Base-by-base conservation (phyloP, 148 eudicot genomes). In the Drosera capensis region DNA sequence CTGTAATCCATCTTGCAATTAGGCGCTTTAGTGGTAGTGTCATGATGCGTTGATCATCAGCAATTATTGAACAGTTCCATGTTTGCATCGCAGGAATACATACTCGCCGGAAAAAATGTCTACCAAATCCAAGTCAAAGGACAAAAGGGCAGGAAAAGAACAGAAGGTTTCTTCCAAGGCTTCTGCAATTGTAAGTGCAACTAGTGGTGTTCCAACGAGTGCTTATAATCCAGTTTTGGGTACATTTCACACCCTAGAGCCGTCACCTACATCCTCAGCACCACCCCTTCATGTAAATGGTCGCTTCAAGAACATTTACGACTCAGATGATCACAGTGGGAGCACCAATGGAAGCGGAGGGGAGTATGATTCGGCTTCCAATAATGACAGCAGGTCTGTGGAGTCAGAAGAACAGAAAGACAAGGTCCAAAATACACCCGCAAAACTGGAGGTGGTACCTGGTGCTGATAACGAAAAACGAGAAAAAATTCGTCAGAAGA, bases 361-460 rank as follows among this genome's bases (percentile, higher is more conserved):
- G 13, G 99, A 84, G 48, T 84, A 58, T 55, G 97, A 90, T 68
- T 71, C 78, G 7, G 67, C 80, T 48, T 90, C 95, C 51, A 90
- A 90, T 51, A 73, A 75, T 46, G 99, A 73, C 25, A 85, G 80
- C 36, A 79, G 88, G 56, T 90, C 99, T 40, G 93, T 92, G 58
- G 99, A 85, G 65, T 90, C 95, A 44, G 99, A 90, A 54, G 99
- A 90, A 22, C 93, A 67, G 41, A 90, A 85, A 71, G 99, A 88
- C 24, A 90, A 81, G 71, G n/a, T 60, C 17, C 49, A 62, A 37
- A 63, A 59, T 50, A 43, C 52, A 17, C 31, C 67, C 2, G 18
- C 28, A 8, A 75, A 76, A 45, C 82, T 56, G 41, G 95, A 85
- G 52, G 62, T 49, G 4, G 62, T 85, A 46, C 85, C 93, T 24